A percentile compares a stretch with the other conserved stretches of the same genome.
phyloP scores from a whole-genome alignment of 2,329 filamentous ascomycete genomes.

The Xylariomycetidae sp. region DNA sequence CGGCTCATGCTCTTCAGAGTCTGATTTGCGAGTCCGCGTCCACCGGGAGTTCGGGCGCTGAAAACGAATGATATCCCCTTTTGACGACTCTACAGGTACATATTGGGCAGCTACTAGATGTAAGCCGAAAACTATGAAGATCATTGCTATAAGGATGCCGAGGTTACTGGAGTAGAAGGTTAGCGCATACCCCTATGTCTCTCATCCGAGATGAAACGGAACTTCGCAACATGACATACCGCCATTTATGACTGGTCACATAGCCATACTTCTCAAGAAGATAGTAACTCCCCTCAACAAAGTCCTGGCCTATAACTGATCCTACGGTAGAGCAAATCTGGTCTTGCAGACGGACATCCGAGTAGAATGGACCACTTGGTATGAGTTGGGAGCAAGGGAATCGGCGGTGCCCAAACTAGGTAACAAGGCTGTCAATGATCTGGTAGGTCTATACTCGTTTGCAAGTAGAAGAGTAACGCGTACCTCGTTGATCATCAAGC shows the following conservation, averaged over 20 bases:
- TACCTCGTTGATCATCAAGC: slow-evolving; percentile 70
- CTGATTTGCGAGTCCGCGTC: neutral
- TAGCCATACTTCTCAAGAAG: slow-evolving; percentile 52
- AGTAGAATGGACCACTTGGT: slow-evolving; percentile 34
- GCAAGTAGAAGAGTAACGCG: neutral
- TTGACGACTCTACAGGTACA: neutral
- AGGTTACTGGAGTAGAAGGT: too few relatives aligned
- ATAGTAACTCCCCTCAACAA: slow-evolving; percentile 55
- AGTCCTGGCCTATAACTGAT: slow-evolving; percentile 42
- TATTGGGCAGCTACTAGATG: slow-evolving; percentile 3
- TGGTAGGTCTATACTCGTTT: neutral
- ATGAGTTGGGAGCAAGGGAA: slow-evolving; percentile 48
- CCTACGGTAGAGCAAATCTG: slow-evolving; percentile 55
- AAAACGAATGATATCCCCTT: neutral
- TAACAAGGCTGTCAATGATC: too few relatives aligned
- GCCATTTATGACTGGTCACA: slow-evolving; percentile 55
- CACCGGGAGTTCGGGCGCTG: neutral
- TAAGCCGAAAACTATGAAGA: slow-evolving; percentile 1
- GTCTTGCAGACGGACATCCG: slow-evolving; percentile 28
- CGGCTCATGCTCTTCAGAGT: neutral
- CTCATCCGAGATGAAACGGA: too few relatives aligned
- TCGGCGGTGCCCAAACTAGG: slow-evolving; percentile 53
- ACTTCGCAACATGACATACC: too few relatives aligned
- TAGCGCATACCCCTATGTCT: too few relatives aligned
- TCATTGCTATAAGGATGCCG: slow-evolving; percentile 5